Base-by-base conservation (phyloP, 2,329 filamentous ascomycete species). In the Exutisphaerella laricina region DNA sequence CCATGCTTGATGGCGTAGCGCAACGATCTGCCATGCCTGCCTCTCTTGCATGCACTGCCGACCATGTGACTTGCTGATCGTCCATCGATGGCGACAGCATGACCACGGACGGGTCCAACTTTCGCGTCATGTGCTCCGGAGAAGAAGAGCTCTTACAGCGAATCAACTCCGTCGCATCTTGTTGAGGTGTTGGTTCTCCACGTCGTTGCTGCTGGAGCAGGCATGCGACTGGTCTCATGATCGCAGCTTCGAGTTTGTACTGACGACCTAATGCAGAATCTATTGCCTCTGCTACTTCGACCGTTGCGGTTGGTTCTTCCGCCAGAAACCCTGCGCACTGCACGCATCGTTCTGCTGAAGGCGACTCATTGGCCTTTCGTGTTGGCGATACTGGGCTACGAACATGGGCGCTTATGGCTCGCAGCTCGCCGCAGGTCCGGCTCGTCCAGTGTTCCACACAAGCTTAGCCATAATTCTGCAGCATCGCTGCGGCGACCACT, bases 201-300 rank as follows among this genome's bases (percentile, higher is more conserved):
- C 35, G 21, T 16, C 21, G 14, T 21, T 31, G 21, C 21, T 32
- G 20, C 30, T 23, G 13, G 33, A 23, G 41, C 33, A 32, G 33
- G 25, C 38, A 32, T 20, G 33, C 33, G 20, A 35, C 17, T 21
- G 33, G 17, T 40, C 33, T 42, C 14, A 18, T 41, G 31, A 14
- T 26, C 14, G 12, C 18, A 25, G 30, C 25, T 42, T 28, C 43
- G 31, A 35, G 10, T 30, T 10, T 28, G 17, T 45, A 47, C 54
- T 51, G 46, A 50, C 46, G 43, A 33, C 22, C 39, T 44, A 29
- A 33, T 34, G 28, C 49, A 79, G 75, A 92, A 90, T 62, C 74
- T 92, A 28, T 70, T 90, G 32, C 82, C 85, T 5, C 71, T 89
- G 42, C 66, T 82, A 48, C 80, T 89, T 58, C 78, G 85, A 12